Conservation (phyloP, 1,139 yeast species). For the Blastobotrys persicus region DNA sequence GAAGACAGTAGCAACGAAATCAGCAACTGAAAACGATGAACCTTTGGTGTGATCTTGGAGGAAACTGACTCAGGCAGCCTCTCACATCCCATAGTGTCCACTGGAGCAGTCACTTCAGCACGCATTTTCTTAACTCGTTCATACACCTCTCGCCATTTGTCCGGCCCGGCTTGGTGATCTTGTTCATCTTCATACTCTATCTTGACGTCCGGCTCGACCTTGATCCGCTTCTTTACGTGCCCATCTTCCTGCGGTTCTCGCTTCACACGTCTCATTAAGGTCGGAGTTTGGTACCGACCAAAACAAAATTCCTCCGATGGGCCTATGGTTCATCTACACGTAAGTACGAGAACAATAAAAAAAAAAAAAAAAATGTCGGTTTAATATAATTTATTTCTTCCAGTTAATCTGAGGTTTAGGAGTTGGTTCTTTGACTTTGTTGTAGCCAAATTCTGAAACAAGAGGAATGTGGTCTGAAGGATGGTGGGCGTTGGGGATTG, state of each 20-base stretch:
- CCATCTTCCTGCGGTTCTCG: background rate
- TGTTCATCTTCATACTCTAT: slow-evolving; percentile 6
- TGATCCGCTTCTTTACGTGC: background rate
- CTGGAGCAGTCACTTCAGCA: slow-evolving; percentile 65
- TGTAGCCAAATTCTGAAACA: slow-evolving; percentile 71
- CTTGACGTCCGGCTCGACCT: slow-evolving; percentile 8
- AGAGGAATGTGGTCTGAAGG: slow-evolving; percentile 95
- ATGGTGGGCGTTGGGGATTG: slow-evolving; percentile 90
- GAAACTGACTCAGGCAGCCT: slow-evolving; percentile 51
- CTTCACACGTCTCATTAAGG: background rate
- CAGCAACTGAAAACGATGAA: slow-evolving; percentile 68
- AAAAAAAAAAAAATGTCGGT: background rate
- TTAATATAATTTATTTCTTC: slow-evolving; percentile 8
- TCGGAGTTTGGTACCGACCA: too few relatives aligned
- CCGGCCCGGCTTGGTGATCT: slow-evolving; percentile 19
- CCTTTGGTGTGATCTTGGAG: slow-evolving; percentile 34
- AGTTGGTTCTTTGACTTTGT: slow-evolving; percentile 44
- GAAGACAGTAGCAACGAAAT: slow-evolving; percentile 84
- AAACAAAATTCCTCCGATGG: too few relatives aligned
- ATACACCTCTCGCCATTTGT: slow-evolving; percentile 48
- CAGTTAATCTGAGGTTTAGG: slow-evolving; percentile 22
- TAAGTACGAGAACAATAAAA: too few relatives aligned
- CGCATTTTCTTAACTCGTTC: slow-evolving; percentile 66
- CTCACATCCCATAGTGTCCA: slow-evolving; percentile 87
- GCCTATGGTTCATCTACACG: too few relatives aligned